Evolutionary conservation across 2,329 filamentous ascomycete species (phyloP).

Genomic region (Cladosporium sp.): DNA sequence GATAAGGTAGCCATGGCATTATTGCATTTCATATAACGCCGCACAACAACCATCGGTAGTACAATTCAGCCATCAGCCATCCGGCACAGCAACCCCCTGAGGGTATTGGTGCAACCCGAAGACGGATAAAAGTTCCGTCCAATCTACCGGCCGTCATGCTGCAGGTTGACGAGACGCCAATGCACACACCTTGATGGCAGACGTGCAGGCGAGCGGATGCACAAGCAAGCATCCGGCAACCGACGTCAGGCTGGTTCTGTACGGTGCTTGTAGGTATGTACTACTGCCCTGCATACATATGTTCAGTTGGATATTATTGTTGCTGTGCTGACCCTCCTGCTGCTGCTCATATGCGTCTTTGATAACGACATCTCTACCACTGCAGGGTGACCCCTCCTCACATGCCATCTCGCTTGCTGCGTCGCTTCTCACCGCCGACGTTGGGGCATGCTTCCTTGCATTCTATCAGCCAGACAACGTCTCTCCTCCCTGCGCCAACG

Average conservation of each 20-base stretch:
- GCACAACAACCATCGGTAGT: neutral
- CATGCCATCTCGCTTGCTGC: slow-evolving; percentile 1
- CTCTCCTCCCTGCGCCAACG: neutral
- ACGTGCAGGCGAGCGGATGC: slow-evolving; percentile 3
- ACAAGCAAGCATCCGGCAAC: neutral
- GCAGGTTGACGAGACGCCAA: slow-evolving; percentile 7
- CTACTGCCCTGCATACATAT: neutral
- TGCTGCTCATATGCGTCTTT: neutral
- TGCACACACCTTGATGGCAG: slow-evolving; percentile 10
- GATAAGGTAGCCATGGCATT: neutral
- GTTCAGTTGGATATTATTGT: neutral
- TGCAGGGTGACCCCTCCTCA: slow-evolving; percentile 2
- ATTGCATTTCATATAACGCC: neutral
- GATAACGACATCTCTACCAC: slow-evolving; percentile 9
- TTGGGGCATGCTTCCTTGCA: neutral
- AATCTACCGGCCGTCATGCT: neutral
- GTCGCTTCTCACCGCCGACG: neutral
- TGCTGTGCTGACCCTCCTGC: neutral
- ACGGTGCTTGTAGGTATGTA: neutral
- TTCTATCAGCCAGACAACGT: neutral
- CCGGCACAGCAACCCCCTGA: neutral
- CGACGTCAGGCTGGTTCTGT: neutral
- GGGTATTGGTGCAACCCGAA: neutral
- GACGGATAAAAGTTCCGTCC: neutral
- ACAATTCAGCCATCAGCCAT: neutral